Evolutionary conservation across 2,329 filamentous ascomycete genomes (phyloP), one percentile per base, ranked within the genome.

Genomic region (Fusarium tupiense): DNA sequence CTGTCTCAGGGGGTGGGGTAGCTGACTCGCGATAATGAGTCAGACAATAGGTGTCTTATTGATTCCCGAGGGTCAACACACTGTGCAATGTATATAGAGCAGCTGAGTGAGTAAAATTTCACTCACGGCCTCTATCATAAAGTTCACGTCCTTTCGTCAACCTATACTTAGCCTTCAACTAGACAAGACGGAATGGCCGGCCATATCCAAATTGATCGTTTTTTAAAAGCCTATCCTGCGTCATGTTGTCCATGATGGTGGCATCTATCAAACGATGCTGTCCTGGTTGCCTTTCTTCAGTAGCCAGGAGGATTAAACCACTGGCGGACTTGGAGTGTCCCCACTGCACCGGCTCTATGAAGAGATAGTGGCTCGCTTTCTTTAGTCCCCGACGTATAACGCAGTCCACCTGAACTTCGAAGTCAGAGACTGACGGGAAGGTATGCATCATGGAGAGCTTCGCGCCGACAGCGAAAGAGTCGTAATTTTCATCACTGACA

Each of bases 11-110:
- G 16, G 6, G n/a, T 6, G 41, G n/a, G 16, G 43, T 6, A 26
- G 17, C 17, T 44, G 43, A 44, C n/a, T 44, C n/a, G 43, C 11
- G 5, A 5, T 24, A 9, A 5, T 12, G 43, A 44, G 43, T 26
- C n/a, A 44, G 1, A n/a, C 4, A 19, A 24, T 19, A 3, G 22
- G 1, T 1, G 40, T n/a, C 10, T 6, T 5, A 35, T 35, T 16
- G 0, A 0, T 16, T 35, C 33, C 40, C 14, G 14, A n/a, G 40
- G 40, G 29, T 31, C 29, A 31, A 31, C 29, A 31, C 29, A 31
- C 8, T 31, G 29, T 31, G 3, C 4, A 31, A 31, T 31, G 29
- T 31, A 31, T 31, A 31, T 31, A 11, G 3, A 31, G 29, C 9
- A 31, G 29, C 4, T 31, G 3, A 31, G 29, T 31, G 10, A 31